Conservation (phyloP, 2,329 filamentous ascomycete genomes). For the Colletotrichum sp. region DNA sequence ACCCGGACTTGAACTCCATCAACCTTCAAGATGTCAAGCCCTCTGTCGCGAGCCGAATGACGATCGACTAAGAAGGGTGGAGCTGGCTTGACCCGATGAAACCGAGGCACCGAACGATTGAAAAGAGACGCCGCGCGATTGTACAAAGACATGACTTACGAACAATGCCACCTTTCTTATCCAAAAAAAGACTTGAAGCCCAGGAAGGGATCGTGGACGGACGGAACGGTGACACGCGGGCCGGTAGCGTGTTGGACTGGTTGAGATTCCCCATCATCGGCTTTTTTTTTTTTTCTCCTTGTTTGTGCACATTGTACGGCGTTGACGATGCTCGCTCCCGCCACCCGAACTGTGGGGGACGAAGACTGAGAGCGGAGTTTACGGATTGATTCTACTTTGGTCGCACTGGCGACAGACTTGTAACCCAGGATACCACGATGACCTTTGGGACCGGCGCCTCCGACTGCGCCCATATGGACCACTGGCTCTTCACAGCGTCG, state of each 20-base stretch:
- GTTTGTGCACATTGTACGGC: slow-evolving; percentile 15
- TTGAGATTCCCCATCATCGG: slow-evolving; percentile 22
- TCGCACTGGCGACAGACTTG: not conserved
- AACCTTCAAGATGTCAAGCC: slow-evolving; percentile 62
- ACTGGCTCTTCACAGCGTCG: not conserved
- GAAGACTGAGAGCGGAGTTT: slow-evolving; percentile 17
- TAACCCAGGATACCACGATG: slow-evolving; percentile 5
- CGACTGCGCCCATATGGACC: not conserved
- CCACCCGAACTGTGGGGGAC: not conserved
- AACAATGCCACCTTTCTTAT: slow-evolving; percentile 19
- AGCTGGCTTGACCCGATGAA: slow-evolving; percentile 8
- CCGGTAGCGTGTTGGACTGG: slow-evolving; percentile 20
- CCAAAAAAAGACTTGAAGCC: not conserved
- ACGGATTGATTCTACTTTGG: slow-evolving; percentile 14
- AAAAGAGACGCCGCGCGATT: slow-evolving; percentile 16
- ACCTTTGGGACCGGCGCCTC: not conserved
- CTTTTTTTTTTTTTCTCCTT: slow-evolving; percentile 18
- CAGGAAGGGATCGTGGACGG: slow-evolving; percentile 7
- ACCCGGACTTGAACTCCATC: slow-evolving; percentile 61
- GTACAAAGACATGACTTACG: slow-evolving; percentile 25
- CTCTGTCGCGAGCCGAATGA: slow-evolving; percentile 61
- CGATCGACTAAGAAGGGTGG: slow-evolving; percentile 54
- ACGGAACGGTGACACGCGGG: slow-evolving; percentile 14
- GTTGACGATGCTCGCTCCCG: slow-evolving; percentile 10
- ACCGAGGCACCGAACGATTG: slow-evolving; percentile 13